phyloP scores from a whole-genome alignment of 2,329 filamentous ascomycete genomes.

The Lasiodiplodia citricola region DNA sequence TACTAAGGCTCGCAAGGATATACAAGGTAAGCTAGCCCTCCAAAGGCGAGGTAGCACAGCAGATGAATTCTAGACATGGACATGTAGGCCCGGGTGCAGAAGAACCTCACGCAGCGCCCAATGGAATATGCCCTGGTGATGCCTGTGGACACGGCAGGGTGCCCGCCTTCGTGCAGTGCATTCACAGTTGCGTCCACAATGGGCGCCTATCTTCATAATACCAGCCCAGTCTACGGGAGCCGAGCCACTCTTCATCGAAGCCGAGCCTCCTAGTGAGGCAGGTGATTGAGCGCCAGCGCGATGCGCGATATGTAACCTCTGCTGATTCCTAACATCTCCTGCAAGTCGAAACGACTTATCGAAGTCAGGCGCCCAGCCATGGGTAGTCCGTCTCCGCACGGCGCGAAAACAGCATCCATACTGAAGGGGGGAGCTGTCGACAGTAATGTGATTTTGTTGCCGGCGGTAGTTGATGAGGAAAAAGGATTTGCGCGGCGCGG shows the following conservation, averaged over 20 bases:
- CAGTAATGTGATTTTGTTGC: slow-evolving; percentile 64
- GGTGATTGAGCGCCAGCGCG: not conserved
- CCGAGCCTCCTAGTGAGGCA: not conserved
- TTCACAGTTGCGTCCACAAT: too few species aligned
- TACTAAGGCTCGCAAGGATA: too few species aligned
- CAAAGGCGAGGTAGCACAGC: too few species aligned
- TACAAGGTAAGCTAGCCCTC: not conserved
- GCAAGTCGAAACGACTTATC: slow-evolving; percentile 67
- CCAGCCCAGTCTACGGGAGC: not conserved
- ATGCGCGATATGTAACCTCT: slow-evolving; percentile 62
- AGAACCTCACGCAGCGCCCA: too few species aligned
- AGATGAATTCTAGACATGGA: too few species aligned
- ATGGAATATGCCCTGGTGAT: too few species aligned
- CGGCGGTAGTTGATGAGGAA: slow-evolving; percentile 55
- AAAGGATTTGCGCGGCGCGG: slow-evolving; percentile 40
- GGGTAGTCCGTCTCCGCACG: slow-evolving; percentile 70
- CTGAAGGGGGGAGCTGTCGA: slow-evolving; percentile 58
- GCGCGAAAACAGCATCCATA: slow-evolving; percentile 70
- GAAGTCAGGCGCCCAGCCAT: slow-evolving; percentile 75
- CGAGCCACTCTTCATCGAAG: not conserved
- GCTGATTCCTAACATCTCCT: slow-evolving; percentile 75
- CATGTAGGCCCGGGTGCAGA: too few species aligned
- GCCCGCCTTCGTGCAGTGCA: too few species aligned
- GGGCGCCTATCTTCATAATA: not conserved
- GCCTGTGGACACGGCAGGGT: too few species aligned